Conservation (phyloP, 495 filamentous ascomycete genomes). For the Amniculicola lignicola region DNA sequence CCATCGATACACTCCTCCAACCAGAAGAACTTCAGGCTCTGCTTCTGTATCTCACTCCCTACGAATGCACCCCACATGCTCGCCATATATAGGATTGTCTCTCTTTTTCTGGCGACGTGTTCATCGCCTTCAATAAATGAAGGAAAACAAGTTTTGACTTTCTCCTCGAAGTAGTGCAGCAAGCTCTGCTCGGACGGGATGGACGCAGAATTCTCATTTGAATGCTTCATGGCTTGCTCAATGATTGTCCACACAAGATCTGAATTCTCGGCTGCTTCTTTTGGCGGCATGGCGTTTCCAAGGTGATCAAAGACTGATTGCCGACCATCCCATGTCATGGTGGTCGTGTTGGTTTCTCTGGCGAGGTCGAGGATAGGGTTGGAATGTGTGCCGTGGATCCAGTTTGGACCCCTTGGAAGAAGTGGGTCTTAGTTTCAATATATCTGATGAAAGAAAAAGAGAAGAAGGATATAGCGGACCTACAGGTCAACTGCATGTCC, state of each 20-base stretch:
- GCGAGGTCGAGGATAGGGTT: conserved; percentile 85
- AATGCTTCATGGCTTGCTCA: conserved; percentile 73
- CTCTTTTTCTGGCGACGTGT: conserved; percentile 41
- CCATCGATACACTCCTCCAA: conserved; percentile 94
- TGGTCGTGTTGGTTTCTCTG: conserved; percentile 58
- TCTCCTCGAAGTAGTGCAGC: conserved; percentile 69
- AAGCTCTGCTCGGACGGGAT: conserved; percentile 69
- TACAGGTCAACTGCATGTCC: conserved; percentile 54
- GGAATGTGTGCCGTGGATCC: conserved; percentile 84
- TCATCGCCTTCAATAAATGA: conserved; percentile 51
- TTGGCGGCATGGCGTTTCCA: conserved; percentile 56
- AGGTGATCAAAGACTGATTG: conserved; percentile 60
- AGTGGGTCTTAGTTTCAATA: conserved; percentile 13
- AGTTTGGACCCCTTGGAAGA: conserved; percentile 72
- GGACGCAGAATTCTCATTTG: conserved; percentile 59
- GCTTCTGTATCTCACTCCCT: conserved; percentile 68
- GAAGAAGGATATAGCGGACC: conserved; percentile 31
- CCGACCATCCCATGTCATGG: conserved; percentile 57
- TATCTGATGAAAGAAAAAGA: background rate
- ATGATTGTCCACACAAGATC: conserved; percentile 77
- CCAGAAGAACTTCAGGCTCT: conserved; percentile 90
- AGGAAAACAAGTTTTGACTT: conserved; percentile 46
- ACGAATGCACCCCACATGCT: conserved; percentile 87
- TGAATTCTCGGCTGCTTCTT: conserved; percentile 53
- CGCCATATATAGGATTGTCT: conserved; percentile 62